A percentile compares a stretch with the other conserved stretches of the same genome.
Conservation (phyloP, 345 rosid species). For the Pugionium cornutum region DNA sequence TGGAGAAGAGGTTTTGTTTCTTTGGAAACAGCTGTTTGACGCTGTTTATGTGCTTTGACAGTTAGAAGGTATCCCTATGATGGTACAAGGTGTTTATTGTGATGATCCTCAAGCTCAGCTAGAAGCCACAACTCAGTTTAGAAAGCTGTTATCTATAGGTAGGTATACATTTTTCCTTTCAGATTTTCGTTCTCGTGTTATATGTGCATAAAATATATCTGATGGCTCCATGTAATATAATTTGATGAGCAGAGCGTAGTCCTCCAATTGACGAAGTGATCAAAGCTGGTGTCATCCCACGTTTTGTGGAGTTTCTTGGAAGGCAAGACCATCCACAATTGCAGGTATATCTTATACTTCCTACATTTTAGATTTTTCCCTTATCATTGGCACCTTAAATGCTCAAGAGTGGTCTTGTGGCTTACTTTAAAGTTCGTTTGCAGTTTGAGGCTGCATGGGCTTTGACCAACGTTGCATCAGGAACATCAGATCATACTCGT, state of each 20-base stretch:
- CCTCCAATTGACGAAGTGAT: constrained; percentile 93
- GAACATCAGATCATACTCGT: constrained; percentile 79
- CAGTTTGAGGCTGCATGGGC: constrained; percentile 98
- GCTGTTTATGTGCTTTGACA: constrained; percentile 44
- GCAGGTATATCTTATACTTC: constrained; percentile 49
- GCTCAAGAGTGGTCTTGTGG: too few relatives aligned
- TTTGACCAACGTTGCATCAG: constrained; percentile 86
- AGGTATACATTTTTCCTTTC: constrained; percentile 16
- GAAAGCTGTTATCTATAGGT: constrained; percentile 83
- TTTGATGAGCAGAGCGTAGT: constrained; percentile 58
- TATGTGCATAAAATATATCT: constrained; percentile 8
- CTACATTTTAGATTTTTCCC: constrained; percentile 11
- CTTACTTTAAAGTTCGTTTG: constrained; percentile 7
- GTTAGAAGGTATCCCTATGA: constrained; percentile 70
- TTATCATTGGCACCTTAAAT: constrained; percentile 13
- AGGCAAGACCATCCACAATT: constrained; percentile 75
- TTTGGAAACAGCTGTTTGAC: constrained; percentile 22
- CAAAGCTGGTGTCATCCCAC: constrained; percentile 73
- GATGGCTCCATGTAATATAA: constrained; percentile 18
- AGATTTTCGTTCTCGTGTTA: neutral
- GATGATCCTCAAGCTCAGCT: constrained; percentile 61
- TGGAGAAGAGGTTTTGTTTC: constrained; percentile 1
- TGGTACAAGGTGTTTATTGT: constrained; percentile 78
- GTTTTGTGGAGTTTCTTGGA: constrained; percentile 78
- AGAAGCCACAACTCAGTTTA: constrained; percentile 77